Base-by-base conservation (phyloP, 1,139 yeast species). In the Eremothecium gossypii region DNA sequence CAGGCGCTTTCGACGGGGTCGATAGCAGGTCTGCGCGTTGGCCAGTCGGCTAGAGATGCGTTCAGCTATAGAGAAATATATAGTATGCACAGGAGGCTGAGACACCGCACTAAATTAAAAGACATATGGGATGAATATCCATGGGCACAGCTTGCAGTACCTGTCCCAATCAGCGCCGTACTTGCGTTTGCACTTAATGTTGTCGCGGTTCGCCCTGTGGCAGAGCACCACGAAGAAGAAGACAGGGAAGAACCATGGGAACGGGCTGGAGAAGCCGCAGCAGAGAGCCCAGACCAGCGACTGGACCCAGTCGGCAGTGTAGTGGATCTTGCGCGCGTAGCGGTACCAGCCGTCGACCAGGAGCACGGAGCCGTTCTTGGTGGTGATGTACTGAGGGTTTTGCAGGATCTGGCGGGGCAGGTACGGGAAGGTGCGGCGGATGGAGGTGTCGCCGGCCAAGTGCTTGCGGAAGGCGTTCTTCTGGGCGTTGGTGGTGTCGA, bases 171-270 rank as follows among this genome's bases (percentile, higher is more conserved):
- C 98, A 41, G 76, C 80, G 38, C 97, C 97, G 58, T 91, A 91
- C 69, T 91, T 91, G 63, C 68, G 73, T 53, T 71, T 74, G 65
- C 96, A 86, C 65, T 91, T 86, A 52, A 77, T 74, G 51, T 79
- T 76, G 67, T 91, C 98, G 67, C 98, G 81, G 50, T 69, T 63
- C 31, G 95, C 87, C 65, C 98, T 81, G 65, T 91, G 98, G 41
- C 82, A 65, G 61, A 91, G 76, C 49, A 87, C 96, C 54, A 81
- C 69, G 49, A 87, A 76, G 76, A 87, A 91, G 70, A 91, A 91
- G 30, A 72, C 68, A 2, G 98, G 97, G 77, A 83, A 91, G 67
- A 91, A 91, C 91, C 95, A 91, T 37, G 96, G 96, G 70, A 91
- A 77, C 40, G 91, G 85, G 4, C 95, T 83, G 33, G 70, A 71